Conservation (phyloP, 257 asterid species). For the Scutellaria barbata region DNA sequence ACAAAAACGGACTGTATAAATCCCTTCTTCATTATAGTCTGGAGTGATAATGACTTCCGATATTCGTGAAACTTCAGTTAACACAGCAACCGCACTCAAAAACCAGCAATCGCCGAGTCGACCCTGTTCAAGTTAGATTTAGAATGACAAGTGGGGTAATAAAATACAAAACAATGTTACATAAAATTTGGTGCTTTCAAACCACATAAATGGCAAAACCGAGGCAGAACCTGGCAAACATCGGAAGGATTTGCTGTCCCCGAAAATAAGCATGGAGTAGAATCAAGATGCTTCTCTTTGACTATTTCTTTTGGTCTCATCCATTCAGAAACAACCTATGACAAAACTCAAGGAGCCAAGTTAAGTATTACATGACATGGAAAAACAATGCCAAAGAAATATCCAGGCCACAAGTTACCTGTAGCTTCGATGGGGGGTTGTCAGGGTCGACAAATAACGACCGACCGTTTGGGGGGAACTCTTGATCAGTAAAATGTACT, state of each 20-base stretch:
- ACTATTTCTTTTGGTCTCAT: slow-evolving; percentile 89
- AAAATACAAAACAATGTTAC: slow-evolving; percentile 10
- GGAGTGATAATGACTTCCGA: slow-evolving; percentile 97
- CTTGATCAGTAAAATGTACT: slow-evolving; percentile 90
- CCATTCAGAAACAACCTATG: slow-evolving; percentile 90
- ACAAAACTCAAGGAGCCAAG: slow-evolving; percentile 33
- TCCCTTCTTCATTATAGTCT: slow-evolving; percentile 89
- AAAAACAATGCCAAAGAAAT: slow-evolving; percentile 28
- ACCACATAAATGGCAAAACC: background rate
- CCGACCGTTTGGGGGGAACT: slow-evolving; percentile 92
- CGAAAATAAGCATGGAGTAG: slow-evolving; percentile 79
- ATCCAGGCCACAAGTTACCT: slow-evolving; percentile 52
- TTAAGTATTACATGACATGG: background rate
- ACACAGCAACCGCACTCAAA: slow-evolving; percentile 98
- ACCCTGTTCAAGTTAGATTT: slow-evolving; percentile 62
- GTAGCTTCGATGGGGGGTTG: slow-evolving; percentile 84
- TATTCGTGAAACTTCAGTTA: slow-evolving; percentile 90
- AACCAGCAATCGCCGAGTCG: slow-evolving; percentile 99
- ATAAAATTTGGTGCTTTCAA: background rate
- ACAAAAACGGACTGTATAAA: slow-evolving; percentile 96
- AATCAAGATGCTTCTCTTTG: slow-evolving; percentile 73
- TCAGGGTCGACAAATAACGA: slow-evolving; percentile 90
- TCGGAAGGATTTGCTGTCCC: slow-evolving; percentile 95
- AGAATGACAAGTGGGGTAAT: slow-evolving; percentile 31
- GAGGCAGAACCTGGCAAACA: slow-evolving; percentile 88